A percentile compares a stretch with the other conserved stretches of the same genome.
These are phyloP conservation scores for Bacterosira constricta DNA, from an alignment of 108 stramenopile species.

Conservation along the genomic window DNA sequence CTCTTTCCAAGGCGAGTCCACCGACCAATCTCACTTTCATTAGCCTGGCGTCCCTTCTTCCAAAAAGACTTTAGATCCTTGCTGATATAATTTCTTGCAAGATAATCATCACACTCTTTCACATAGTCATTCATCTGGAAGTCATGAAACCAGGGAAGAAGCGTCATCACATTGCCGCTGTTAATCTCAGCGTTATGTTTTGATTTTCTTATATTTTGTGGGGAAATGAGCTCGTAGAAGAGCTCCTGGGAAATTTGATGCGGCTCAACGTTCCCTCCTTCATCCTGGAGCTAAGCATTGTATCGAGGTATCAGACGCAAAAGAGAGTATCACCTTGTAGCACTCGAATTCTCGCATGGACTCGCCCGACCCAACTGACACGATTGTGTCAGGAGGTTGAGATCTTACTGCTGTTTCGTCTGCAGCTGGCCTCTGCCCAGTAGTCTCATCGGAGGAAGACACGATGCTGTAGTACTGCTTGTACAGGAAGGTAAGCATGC, in stretches of 20 bases:
- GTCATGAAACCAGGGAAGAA: too few relatives aligned
- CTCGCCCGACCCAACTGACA: slow-evolving; percentile 6
- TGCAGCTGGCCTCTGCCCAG: too few relatives aligned
- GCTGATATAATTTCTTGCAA: too few relatives aligned
- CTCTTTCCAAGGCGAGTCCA: too few relatives aligned
- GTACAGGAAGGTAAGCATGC: too few relatives aligned
- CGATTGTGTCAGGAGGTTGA: slow-evolving; percentile 19
- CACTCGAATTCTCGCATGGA: slow-evolving; percentile 24
- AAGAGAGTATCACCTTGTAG: slow-evolving; percentile 23
- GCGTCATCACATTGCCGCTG: neutral
- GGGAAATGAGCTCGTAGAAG: slow-evolving; percentile 30
- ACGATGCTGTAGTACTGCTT: too few relatives aligned
- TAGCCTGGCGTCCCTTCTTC: neutral
- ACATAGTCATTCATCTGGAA: neutral
- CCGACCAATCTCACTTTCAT: too few relatives aligned
- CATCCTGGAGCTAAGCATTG: slow-evolving; percentile 26
- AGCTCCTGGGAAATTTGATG: slow-evolving; percentile 34
- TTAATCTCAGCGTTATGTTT: neutral
- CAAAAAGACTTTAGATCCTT: too few relatives aligned
- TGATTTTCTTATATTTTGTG: neutral
- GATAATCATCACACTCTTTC: neutral
- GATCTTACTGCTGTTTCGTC: too few relatives aligned
- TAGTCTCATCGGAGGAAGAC: too few relatives aligned
- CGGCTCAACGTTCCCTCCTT: slow-evolving; percentile 5
- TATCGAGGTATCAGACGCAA: slow-evolving; percentile 31